Evolutionary conservation across 108 stramenopile genomes (phyloP), one percentile per base, ranked within the genome.

Genomic region (Conticribra guillardii): DNA sequence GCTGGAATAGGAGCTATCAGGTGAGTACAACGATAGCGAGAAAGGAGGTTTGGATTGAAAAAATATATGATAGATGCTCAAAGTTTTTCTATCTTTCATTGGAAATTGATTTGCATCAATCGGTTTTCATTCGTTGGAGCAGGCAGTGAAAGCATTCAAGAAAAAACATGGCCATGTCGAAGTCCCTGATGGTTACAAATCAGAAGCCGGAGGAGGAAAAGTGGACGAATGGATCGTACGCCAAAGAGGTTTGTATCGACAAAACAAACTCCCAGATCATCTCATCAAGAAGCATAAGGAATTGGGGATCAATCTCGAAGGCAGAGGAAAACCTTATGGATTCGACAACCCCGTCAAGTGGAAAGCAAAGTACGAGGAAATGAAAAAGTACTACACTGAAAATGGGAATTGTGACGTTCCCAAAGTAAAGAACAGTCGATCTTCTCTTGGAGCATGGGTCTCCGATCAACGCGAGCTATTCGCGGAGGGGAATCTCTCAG

Each of bases 211-310:
- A 1, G 44, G 19, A 5, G 41, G 37, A 15, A 26, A 47, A 19
- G 37, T 68, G 34, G 67, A 68, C 24, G n/a, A 27, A 18, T 68
- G 67, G 67, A 68, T 68, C 9, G n/a, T 9, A 15, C 45, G 67
- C 5, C 67, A 68, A 50, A 41, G 67, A 26, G 47, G 37, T 18
- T 28, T 47, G 1, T 68, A 57, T 55, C 56, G 26, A 44, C 45
- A 46, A 41, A 55, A 44, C 4, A 56, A 68, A 47, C 21, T 68
- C 19, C 27, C 31, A 4, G 29, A 14, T 16, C 51, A 51, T 15
- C 23, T 64, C 19, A 64, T 64, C 63, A 41, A 65, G 16, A 65
- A 64, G 53, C 64, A 64, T 37, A 29, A 71, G 47, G 21, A n/a
- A 26, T 14, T 71, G 51, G 70, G 62, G 16, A 51, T 71, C n/a